Conservation (phyloP, 2,329 filamentous ascomycete genomes). For the Exophiala sp. region DNA sequence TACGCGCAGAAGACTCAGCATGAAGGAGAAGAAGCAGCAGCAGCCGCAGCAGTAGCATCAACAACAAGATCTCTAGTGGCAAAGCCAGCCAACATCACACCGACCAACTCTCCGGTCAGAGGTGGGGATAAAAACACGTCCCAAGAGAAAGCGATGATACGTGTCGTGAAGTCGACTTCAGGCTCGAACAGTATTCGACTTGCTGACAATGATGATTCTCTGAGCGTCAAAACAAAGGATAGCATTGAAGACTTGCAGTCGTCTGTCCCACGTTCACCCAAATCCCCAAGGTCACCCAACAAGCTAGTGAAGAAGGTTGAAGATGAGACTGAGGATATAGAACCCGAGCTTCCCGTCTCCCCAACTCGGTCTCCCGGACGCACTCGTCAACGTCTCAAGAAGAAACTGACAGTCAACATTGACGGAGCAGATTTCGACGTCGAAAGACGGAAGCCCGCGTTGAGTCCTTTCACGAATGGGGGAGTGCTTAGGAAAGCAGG, state of each 20-base stretch:
- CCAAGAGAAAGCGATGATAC: background rate
- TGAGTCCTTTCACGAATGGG: slow-evolving; percentile 26
- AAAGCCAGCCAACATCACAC: background rate
- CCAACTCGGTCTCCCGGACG: slow-evolving; percentile 12
- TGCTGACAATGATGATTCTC: slow-evolving; percentile 15
- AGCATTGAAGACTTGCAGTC: slow-evolving; percentile 23
- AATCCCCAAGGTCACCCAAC: slow-evolving; percentile 2
- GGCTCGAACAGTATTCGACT: background rate
- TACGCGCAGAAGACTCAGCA: no score
- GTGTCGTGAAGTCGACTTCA: background rate
- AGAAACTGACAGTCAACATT: slow-evolving; percentile 22
- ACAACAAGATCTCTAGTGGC: no score
- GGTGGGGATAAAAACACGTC: background rate
- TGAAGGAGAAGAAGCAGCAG: no score
- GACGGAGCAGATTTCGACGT: slow-evolving; percentile 18
- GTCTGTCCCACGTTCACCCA: slow-evolving; percentile 20
- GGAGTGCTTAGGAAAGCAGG: slow-evolving; percentile 24
- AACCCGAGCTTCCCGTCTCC: slow-evolving; percentile 12
- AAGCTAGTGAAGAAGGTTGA: background rate
- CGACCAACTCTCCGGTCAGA: background rate
- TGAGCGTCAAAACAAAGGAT: slow-evolving; percentile 24
- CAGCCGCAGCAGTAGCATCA: no score
- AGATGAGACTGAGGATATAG: background rate
- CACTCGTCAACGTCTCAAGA: slow-evolving; percentile 15
- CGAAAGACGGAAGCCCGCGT: slow-evolving; percentile 15